Base-by-base conservation (phyloP, 495 filamentous ascomycete genomes). In the Talaromyces liani region DNA sequence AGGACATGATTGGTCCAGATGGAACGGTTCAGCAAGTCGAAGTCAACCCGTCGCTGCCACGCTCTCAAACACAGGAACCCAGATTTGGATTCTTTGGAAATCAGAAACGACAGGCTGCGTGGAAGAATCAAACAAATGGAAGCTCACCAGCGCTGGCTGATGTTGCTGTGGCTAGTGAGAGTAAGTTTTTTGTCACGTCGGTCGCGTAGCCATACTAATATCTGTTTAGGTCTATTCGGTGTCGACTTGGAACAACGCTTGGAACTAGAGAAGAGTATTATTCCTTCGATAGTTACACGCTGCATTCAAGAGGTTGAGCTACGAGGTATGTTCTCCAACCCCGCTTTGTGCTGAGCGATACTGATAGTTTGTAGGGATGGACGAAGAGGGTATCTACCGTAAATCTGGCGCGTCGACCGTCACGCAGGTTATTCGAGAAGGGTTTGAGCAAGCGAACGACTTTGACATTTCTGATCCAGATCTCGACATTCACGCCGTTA, bases 261-360 rank as follows among this genome's bases (percentile, higher is more conserved):
- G 71, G 93, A 97, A 60, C 91, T 86, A 69, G 95, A 99, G 73
- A 90, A 90, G 65, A 87, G 90, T 49, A 85, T 91, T 62, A 94
- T 99, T 64, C 95, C 95, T 24, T 85, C 85, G 69, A 88, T 99
- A 56, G 88, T 99, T 45, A 91, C 87, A 61, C 89, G 92, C 58
- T 99, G 95, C 76, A 96, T 99, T 68, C 91, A 97, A 71, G 94
- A 99, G 77, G 95, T 99, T 61, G 94, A 98, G 75, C 75, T 94
- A 24, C 88, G 95, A 74, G 85, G 85, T 85, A 62, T 64, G 57
- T 65, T 16, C 18, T 18, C 6, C 1, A 12, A 6, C 24, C 12
- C 20, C 2, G 2, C 8, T 5, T 29, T 56, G 24, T 56, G 24
- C 22, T 27, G 22, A 29, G 10, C 16, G 6, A 16, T 25, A 31